Base-by-base conservation (phyloP, 1,139 yeast genomes). In the Candida dubliniensis region DNA sequence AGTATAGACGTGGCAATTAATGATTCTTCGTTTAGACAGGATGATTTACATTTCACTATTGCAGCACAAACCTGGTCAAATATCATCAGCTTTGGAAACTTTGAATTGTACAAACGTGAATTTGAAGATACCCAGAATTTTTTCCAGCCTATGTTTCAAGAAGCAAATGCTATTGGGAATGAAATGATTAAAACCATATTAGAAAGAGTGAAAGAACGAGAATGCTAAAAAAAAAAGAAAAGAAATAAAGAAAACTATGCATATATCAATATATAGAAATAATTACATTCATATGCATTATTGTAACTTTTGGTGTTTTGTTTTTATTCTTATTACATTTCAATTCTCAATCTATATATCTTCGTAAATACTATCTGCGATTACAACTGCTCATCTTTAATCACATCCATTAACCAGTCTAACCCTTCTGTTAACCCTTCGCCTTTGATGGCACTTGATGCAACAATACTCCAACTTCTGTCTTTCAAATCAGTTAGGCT, bases 401-500 rank as follows among this genome's bases (percentile, higher is more conserved):
- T 90, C 38, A 90, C 97, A 60, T 93, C 97, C 67, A 90, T 95
- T 58, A 93, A 63, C 99, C 99, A 93, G 65, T 93, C 98, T 59
- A 93, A 77, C 42, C 99, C 99, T 65, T 93, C 98, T 14, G 89
- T 84, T 58, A 93, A 78, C 34, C 98, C 99, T 62, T 93, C 97
- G 38, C 99, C 99, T 53, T 89, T 86, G 48, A 91, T 81, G 24
- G 99, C 99, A 69, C 96, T 87, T 54, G 96, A 87, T 4, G 97
- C 97, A 50, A 91, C 96, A 52, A 93, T 93, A 58, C 96, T 88
- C 99, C 99, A 93, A 61, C 96, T 87, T 63, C 99, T 79, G 65
- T 93, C 99, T 66, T 91, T 91, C 61, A 93, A 76, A 47, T 88
- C 95, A 4, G 91, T 90, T 54, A 93, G 71, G 50, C 85, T 84